Evolutionary conservation across 176 grass and related monocot species (phyloP), one percentile per base, ranked within the genome.

Genomic region (Eragrostis curvula): DNA sequence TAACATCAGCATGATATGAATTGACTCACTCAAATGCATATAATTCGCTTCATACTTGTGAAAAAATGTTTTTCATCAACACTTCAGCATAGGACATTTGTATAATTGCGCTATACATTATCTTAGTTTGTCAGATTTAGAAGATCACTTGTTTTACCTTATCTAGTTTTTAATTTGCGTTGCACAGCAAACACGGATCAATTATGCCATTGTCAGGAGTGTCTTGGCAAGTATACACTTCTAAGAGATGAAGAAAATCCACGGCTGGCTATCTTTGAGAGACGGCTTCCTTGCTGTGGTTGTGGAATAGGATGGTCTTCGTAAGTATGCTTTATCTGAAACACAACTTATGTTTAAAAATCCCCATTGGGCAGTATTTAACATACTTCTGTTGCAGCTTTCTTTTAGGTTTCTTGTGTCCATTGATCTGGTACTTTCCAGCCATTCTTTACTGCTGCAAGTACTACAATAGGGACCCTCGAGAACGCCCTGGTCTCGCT

Each of bases 231-330:
- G 28, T 99, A 96, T 72, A 65, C 49, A 21, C 81, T 92, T 20
- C 84, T 99, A 62, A 85, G 84, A 82, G 93, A 99, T 80, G 93
- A 91, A 77, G 96, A 98, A 84, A 90, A 96, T 74, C 96, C 96
- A 15, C 87, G 87, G 18, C 47, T 96, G 73, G 80, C 91, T 42
- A 96, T 87, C 77, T 99, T 96, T 75, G 91, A 99, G 57, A 89
- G 87, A 24, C 85, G 84, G 8, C 93, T 99, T 79, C 93, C 97
- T 49, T 96, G 87, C 81, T 99, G 78, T 55, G 93, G 97, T 73
- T 99, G 91, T 72, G 97, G 97, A 70, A 99, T 99, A 80, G 97
- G 97, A 66, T 99, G 97, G 97, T 96, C 84, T 59, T 92, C 73
- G 97, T 99, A 80, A 94, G 97, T 85, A 83, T 80, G 29, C 49